Evolutionary conservation across 257 asterid species (phyloP), one percentile per base, ranked within the genome.

Genomic region (Vinca minor): DNA sequence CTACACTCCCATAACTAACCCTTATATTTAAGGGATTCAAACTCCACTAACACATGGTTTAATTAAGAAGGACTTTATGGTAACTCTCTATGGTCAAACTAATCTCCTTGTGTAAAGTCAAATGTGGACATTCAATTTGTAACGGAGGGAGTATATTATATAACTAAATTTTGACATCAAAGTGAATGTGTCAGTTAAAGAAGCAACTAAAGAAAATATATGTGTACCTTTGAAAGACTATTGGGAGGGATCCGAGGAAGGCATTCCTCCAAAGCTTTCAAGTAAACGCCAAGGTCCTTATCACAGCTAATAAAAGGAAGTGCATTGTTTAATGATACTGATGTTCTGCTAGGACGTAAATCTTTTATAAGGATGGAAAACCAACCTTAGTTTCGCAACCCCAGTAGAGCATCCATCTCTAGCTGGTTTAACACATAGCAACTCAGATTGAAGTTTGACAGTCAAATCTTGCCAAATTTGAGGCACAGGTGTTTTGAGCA

Each of bases 331-430:
- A 8, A 42, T 20, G 48, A 39, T 59, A 28, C 17, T 52, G 12
- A 13, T 11, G 26, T 8, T 55, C 41, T 4, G 1, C 38, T 8
- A 21, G 28, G 35, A 28, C 34, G 5, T 10, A 38, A 65, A 52
- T 31, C 5, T 53, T 8, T 8, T 26, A 12, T 7, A 12, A n/a
- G 17, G 38, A 52, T 34, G 10, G 26, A 0, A 9, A 38, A 49
- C 78, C 34, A 69, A 87, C 96, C 95, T 73, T 74, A 89, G 75
- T 80, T 95, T 83, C 38, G 95, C 96, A 67, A 89, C 96, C 63
- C 96, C 96, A 45, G 96, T 89, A 50, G 95, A 89, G 73, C 96
- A 89, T 69, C 96, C 96, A 76, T 89, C 96, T 78, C 94, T 81
- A 63, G 91, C 89, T 66, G 95, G 96, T 83, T 89, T 89, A 68